Base-by-base conservation (phyloP, 768 basidiomycete species). In the Suillus paluster region DNA sequence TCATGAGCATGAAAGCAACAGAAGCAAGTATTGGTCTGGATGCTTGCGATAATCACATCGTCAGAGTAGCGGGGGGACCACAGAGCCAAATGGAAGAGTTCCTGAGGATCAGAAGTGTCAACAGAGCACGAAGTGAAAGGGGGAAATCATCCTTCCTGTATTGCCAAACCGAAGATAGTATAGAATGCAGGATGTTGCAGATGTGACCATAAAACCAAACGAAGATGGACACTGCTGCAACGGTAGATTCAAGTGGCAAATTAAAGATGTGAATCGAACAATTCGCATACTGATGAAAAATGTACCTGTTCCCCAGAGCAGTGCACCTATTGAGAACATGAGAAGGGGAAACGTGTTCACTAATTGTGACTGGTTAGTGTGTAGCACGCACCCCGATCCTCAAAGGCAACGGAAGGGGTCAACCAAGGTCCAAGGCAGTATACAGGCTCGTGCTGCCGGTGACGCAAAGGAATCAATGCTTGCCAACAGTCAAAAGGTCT, bases 171-270 rank as follows among this genome's bases (percentile, higher is more conserved):
- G 66, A 71, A 52, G 73, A 73, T 19, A 59, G n/a, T n/a, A n/a
- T 71, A 36, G 60, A 61, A 38, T 61, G 61, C 52, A 44, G 69
- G 63, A 68, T 64, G 14, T 58, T 10, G 45, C 70, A 50, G 63
- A 62, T 62, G 54, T 69, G n/a, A 57, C 15, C 42, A 57, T 6
- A 4, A 57, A 33, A 23, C 17, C 21, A 38, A 57, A 21, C 8
- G 23, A 39, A 44, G 30, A 42, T 25, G 55, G 17, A 15, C 21
- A 19, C 41, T 30, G 33, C 8, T 30, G 3, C 11, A n/a, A n/a
- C n/a, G 6, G 30, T 30, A 30, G 30, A 30, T 6, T 19, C 30
- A 50, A 46, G 39, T 41, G 56, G 8, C 17, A 45, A 14, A 27
- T 33, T 57, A n/a, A 5, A 57, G 25, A 27, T 19, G 45, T 5